Evolutionary conservation across 2,329 filamentous ascomycete genomes (phyloP), one percentile per base, ranked within the genome.

Genomic region (Fusarium dlaminii): DNA sequence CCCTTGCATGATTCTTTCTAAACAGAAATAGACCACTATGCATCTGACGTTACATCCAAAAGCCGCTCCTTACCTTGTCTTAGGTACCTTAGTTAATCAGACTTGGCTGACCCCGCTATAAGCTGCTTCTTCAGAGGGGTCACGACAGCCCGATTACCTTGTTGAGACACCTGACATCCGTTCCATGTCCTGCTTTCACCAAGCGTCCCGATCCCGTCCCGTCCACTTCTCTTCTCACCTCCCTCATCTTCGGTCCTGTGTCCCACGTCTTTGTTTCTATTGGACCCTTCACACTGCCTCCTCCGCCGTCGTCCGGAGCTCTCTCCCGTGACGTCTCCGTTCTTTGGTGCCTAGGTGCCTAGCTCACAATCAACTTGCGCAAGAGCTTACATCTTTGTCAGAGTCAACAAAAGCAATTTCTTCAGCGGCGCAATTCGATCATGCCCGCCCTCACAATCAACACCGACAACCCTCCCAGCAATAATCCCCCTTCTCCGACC

Each of bases 401-500:
- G 48, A 65, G 66, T 58, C 54, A 66, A 66, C 42, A 70, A 52
- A 59, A 55, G 24, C 55, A 43, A 66, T 27, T 42, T 43, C 46
- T 61, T 17, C 34, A 55, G 39, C 55, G 55, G 66, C 59, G 48
- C 70, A 68, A 63, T 37, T 63, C 59, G 18, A 74, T 32, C 42
- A 81, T 81, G 81, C 80, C 80, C 36, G 79, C 79, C 56, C 77
- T 81, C 67, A 82, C 79, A 51, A 78, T 81, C 54, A 75, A 78
- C 37, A 80, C 80, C 49, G 76, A 78, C 69, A 73, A 76, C 72
- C 66, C 68, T 73, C 46, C 71, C 66, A 64, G 67, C 63, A 75
- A 80, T 30, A 83, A 83, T 46, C 79, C 84, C 42, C 80, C 84
- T 39, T 87, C 87, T 24, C 87, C 88, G 6, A 78, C 78, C 36